A percentile compares a stretch with the other conserved stretches of the same genome.
Evolutionary conservation across 2,329 filamentous ascomycete genomes (phyloP).

Genomic region (Knoxdaviesia proteae): DNA sequence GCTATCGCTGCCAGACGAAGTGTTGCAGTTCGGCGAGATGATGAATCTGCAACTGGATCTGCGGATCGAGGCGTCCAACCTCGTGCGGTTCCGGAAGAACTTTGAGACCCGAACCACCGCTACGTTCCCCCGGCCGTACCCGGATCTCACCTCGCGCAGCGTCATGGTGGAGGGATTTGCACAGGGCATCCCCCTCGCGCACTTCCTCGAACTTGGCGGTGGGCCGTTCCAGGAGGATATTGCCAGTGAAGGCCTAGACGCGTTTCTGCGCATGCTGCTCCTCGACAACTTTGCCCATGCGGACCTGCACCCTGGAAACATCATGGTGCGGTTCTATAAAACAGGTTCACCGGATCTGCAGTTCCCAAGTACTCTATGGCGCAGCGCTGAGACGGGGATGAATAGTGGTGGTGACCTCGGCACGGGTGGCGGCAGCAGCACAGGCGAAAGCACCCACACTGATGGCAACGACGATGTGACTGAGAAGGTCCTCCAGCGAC

Average conservation of each 20-base stretch:
- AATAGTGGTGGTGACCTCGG: conserved; percentile 6
- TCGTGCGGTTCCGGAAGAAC: conserved; percentile 71
- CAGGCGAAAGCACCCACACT: conserved; percentile 13
- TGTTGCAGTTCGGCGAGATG: conserved; percentile 89
- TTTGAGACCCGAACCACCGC: conserved; percentile 78
- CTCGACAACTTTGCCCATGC: conserved; percentile 97
- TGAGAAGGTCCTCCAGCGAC: conserved; percentile 61
- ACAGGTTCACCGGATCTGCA: neutral
- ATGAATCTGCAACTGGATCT: conserved; percentile 95
- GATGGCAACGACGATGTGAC: conserved; percentile 53
- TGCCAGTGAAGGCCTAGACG: conserved; percentile 82
- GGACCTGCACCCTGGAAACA: conserved; percentile 90
- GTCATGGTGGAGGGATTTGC: conserved; percentile 92
- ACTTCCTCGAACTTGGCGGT: conserved; percentile 79
- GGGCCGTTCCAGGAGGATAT: conserved; percentile 89
- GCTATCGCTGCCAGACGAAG: conserved; percentile 89
- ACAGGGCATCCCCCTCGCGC: conserved; percentile 74
- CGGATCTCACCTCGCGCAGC: conserved; percentile 76
- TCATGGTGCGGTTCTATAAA: conserved; percentile 92
- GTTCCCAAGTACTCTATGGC: conserved; percentile 8
- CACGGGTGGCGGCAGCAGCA: conserved; percentile 7
- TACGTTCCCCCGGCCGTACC: conserved; percentile 93
- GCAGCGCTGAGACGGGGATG: conserved; percentile 12
- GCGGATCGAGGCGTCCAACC: conserved; percentile 80
- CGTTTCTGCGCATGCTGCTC: conserved; percentile 87